phyloP scores from a whole-genome alignment of 331 rosid genomes.

The Acacia pycnantha region DNA sequence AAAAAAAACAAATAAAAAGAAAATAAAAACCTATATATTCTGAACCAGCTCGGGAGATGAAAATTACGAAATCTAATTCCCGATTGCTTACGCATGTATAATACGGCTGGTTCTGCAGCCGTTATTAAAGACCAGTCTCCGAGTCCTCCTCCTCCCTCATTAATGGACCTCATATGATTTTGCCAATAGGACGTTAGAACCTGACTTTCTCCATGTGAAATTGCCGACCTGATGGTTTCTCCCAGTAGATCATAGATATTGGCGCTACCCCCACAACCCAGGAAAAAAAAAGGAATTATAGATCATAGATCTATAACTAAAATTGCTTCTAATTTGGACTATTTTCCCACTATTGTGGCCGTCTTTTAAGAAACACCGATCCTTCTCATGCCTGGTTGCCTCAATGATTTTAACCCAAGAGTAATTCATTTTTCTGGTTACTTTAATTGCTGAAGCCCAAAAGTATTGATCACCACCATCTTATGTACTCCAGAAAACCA shows the following conservation, averaged over 20 bases:
- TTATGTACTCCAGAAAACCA: conserved; percentile 28
- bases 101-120: not conserved
- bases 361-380: not conserved
- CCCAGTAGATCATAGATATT: not conserved
- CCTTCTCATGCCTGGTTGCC: not conserved
- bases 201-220: conserved; percentile 29
- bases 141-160: not conserved
- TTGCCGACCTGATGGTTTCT: conserved; percentile 20
- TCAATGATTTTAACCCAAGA: not conserved
- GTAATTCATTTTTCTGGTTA: not conserved
- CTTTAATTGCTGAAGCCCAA: not conserved
- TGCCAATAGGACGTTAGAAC: not conserved
- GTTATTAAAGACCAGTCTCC: not conserved
- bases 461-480: conserved; percentile 29
- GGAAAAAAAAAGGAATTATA: not conserved
- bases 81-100: not conserved
- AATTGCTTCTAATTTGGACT: not conserved
- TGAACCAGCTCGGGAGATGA: not conserved
- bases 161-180: not conserved
- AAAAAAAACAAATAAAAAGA: not conserved
- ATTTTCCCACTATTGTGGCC: conserved; percentile 6
- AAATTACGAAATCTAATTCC: not conserved
- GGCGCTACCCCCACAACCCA: not conserved
- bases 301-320: not conserved
- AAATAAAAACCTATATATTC: not conserved